Evolutionary conservation across 306 rosid genomes (phyloP).

Genomic region (Casuarina glauca): DNA sequence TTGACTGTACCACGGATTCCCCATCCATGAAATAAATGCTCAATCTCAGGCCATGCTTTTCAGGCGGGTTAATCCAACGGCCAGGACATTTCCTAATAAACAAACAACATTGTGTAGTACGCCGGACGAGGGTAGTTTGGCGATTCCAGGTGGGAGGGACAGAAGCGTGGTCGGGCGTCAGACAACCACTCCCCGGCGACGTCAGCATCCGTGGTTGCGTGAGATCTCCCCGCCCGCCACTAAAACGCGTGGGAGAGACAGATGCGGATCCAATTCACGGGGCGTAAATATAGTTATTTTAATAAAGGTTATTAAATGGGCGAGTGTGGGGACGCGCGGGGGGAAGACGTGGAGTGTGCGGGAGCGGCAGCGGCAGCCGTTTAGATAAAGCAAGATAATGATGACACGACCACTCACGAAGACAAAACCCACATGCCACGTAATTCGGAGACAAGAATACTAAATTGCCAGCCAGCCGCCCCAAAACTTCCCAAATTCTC

Average conservation of each 20-base stretch:
- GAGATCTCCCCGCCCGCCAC: not conserved
- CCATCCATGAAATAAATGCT: too few species aligned
- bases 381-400: conserved; percentile 22
- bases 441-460: conserved; percentile 41
- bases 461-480: conserved; percentile 51
- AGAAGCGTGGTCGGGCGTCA: conserved; percentile 15
- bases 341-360: not conserved
- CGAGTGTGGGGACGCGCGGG: not conserved
- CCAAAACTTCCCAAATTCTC: conserved; percentile 12
- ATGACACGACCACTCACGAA: conserved; percentile 32
- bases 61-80: too few species aligned
- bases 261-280: conserved; percentile 30
- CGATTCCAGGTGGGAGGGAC: not conserved
- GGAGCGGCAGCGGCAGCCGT: conserved; percentile 35
- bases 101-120: too few species aligned
- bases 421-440: conserved; percentile 66
- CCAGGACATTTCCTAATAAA: not conserved
- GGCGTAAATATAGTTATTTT: not conserved
- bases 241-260: conserved; percentile 9
- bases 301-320: not conserved
- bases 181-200: not conserved
- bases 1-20: too few species aligned
- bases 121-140: not conserved
- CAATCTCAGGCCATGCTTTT: too few species aligned
- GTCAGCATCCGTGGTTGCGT: conserved; percentile 9